Evolutionary conservation across 768 basidiomycete species (phyloP), one percentile per base, ranked within the genome.

Genomic region (Tylopilus vinaceipallidus): DNA sequence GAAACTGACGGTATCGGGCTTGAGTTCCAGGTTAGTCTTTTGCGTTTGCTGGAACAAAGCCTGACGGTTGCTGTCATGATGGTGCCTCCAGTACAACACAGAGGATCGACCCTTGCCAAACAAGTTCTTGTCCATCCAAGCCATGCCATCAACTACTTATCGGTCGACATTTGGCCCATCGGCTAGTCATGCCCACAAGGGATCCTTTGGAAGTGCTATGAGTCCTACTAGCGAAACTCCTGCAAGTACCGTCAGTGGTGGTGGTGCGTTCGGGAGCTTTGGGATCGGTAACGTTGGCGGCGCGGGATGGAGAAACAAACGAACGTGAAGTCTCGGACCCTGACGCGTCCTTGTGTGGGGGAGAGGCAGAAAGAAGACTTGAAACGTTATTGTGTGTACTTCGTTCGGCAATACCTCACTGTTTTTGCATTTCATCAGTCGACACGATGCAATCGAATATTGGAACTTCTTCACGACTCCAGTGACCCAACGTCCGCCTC

Each of bases 1-100:
- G 90, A 95, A 65, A 80, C 83, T 29, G 89, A 92, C 62, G 80
- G 82, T 34, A 88, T 95, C 54, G 88, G 90, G 9, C 77, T 95
- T 14, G 91, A 95, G 67, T 95, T 94, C 73, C 91, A 95, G 78
- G 91, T 91, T 49, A 30, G 79, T 63, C 6, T 2, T 39, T 48
- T 52, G 34, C 6, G 7, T 36, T 47, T 44, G 29, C 16, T 32
- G 45, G 29, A 33, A 42, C 34, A 20, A 36, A 39, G 17, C 17
- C 46, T 45, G 22, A 41, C 40, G 20, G 43, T 32, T 5, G n/a
- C 14, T 23, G 4, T 36, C 30, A 16, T 17, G 11, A 33, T 24
- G 16, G 13, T 30, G 14, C 38, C 11, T 29, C 10, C 59, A 91
- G 88, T 92, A 83, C 57, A 91, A 94, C 63, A 88, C 83, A n/a